Evolutionary conservation across 495 filamentous ascomycete genomes (phyloP).

Genomic region (Neurospora sp.): DNA sequence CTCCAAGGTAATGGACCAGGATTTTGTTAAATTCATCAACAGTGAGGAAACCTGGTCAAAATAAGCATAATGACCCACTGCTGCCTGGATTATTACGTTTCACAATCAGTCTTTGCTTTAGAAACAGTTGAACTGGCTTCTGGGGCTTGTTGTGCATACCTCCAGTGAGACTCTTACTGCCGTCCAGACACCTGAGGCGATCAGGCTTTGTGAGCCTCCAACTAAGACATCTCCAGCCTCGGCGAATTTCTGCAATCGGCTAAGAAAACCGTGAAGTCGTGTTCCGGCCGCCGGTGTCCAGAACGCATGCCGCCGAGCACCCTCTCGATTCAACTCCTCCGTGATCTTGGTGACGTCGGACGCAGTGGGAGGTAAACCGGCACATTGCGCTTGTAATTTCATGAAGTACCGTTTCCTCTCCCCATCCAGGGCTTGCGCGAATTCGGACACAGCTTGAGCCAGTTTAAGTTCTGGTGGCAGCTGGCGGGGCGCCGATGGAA

Average conservation of each 20-base stretch:
- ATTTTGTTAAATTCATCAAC: background rate
- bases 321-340: background rate
- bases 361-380: background rate
- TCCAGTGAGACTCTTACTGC: background rate
- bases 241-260: background rate
- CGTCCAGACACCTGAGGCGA: background rate
- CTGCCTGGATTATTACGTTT: background rate
- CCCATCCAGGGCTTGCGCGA: background rate
- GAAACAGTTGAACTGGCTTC: background rate
- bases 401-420: background rate
- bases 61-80: background rate
- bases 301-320: background rate
- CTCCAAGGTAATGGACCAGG: background rate
- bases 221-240: background rate
- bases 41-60: constrained; percentile 1
- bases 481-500: background rate
- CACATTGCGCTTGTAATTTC: background rate
- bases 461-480: background rate
- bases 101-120: background rate
- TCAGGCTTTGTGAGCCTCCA: background rate
- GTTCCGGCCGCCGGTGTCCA: background rate
- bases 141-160: background rate
- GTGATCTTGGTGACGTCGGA: background rate
- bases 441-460: background rate
- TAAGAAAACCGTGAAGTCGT: background rate